phyloP scores from a whole-genome alignment of 1,139 yeast genomes.

The Suhomyces anneliseae region DNA sequence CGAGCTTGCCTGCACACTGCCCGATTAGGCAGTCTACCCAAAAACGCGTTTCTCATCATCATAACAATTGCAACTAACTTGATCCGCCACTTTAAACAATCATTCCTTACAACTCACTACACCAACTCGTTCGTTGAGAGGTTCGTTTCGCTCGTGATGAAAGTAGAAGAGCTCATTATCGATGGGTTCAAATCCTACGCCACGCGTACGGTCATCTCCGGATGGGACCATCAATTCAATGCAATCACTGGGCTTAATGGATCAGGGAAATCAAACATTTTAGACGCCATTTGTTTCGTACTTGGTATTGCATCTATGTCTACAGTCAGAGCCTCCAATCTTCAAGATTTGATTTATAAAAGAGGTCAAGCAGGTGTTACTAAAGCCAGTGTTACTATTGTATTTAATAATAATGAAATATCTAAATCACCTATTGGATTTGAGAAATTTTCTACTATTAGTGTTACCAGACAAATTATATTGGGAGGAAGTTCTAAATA shows the following conservation, averaged over 20 bases:
- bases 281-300: conserved; percentile 98
- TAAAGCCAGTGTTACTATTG: conserved; percentile 94
- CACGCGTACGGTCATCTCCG: conserved; percentile 90
- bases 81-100: not conserved
- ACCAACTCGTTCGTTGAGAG: not conserved
- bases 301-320: conserved; percentile 93
- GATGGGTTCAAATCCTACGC: conserved; percentile 99
- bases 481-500: conserved; percentile 93
- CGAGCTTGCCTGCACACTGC: not conserved
- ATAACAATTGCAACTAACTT: conserved; percentile 1
- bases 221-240: conserved; percentile 95
- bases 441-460: conserved; percentile 74
- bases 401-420: conserved; percentile 81
- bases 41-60: conserved; percentile 3
- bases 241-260: conserved; percentile 98
- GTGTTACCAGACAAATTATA: conserved; percentile 89
- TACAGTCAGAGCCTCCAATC: conserved; percentile 88
- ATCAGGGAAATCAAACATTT: conserved; percentile 91
- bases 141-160: conserved; percentile 47
- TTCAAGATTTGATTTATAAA: conserved; percentile 92
- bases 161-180: conserved; percentile 89
- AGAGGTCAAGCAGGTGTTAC: conserved; percentile 98
- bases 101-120: no score
- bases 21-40: conserved; percentile 7
- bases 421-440: conserved; percentile 85